These are phyloP conservation scores for Tetrapisispora fleetii DNA, from an alignment of 805 yeast genomes.

Conservation along the genomic window DNA sequence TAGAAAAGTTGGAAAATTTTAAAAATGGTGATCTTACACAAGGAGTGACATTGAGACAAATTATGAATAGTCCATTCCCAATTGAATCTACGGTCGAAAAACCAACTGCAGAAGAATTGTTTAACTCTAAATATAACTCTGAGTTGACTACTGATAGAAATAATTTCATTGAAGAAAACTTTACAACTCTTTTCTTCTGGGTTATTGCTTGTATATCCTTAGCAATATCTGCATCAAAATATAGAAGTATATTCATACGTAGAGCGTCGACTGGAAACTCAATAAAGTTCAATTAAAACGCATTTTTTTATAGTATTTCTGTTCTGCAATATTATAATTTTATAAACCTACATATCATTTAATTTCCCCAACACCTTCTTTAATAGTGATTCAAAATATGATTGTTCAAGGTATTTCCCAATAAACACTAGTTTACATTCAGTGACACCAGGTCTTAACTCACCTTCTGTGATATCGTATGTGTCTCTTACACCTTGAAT, in stretches of 20 bases:
- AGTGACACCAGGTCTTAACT: conserved; percentile 18
- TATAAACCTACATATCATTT: no score
- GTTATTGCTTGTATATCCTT: background rate
- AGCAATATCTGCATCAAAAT: background rate
- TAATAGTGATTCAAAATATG: conserved; percentile 25
- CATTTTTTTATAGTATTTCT: background rate
- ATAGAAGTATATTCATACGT: background rate
- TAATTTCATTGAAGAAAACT: no score
- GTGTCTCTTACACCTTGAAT: conserved; percentile 92
- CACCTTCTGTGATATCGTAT: conserved; percentile 58
- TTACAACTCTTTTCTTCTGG: background rate
- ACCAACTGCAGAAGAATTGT: background rate
- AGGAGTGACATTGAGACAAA: conserved; percentile 14
- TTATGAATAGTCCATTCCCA: conserved; percentile 1
- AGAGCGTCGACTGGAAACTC: background rate
- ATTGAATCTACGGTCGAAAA: background rate
- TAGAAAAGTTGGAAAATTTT: conserved; percentile 10
- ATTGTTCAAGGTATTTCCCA: conserved; percentile 49
- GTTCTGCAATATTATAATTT: background rate
- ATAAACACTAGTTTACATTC: conserved; percentile 61
- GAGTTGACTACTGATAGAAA: background rate
- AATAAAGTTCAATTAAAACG: background rate
- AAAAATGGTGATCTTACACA: conserved; percentile 17
- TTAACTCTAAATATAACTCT: background rate
- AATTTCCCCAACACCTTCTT: conserved; percentile 5